Evolutionary conservation across 2,329 filamentous ascomycete species (phyloP).

Genomic region (Aspergillus sp.): DNA sequence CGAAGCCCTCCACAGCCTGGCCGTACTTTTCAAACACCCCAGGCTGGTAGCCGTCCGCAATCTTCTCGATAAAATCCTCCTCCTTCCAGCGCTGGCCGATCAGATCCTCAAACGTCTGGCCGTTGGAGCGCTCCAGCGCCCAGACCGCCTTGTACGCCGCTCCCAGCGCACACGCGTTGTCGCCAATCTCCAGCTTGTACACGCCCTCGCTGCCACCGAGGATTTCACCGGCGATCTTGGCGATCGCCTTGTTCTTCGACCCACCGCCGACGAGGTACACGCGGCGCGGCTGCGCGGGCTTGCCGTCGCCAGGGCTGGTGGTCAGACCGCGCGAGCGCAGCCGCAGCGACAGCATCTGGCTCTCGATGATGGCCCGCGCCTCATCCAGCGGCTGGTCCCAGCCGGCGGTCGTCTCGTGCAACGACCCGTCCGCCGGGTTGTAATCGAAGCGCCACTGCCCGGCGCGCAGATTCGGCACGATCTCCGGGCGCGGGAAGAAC

Average conservation of each 20-base stretch:
- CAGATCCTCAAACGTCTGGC: constrained; percentile 83
- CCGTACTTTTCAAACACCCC: constrained; percentile 77
- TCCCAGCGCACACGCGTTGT: constrained; percentile 90
- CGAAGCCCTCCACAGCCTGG: constrained; percentile 71
- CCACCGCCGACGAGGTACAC: constrained; percentile 95
- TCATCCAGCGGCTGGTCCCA: constrained; percentile 66
- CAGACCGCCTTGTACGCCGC: constrained; percentile 96
- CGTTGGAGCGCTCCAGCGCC: constrained; percentile 68
- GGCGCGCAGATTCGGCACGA: constrained; percentile 83
- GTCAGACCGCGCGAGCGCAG: constrained; percentile 80
- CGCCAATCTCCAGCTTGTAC: constrained; percentile 88
- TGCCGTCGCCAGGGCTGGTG: constrained; percentile 47
- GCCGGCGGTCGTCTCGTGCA: constrained; percentile 52
- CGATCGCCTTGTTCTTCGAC: constrained; percentile 84
- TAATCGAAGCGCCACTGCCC: constrained; percentile 84
- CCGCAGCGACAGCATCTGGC: constrained; percentile 87
- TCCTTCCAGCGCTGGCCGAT: constrained; percentile 84
- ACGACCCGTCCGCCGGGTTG: constrained; percentile 44
- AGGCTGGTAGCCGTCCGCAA: constrained; percentile 75
- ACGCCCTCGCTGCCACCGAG: constrained; percentile 87
- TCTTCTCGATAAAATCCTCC: constrained; percentile 74
- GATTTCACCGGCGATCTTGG: constrained; percentile 78
- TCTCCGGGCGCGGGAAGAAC: constrained; percentile 95
- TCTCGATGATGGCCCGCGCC: constrained; percentile 84
- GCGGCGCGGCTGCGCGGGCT: constrained; percentile 81